Base-by-base conservation (phyloP, 2,329 filamentous ascomycete species). In the Trichoderma brevicompactum region DNA sequence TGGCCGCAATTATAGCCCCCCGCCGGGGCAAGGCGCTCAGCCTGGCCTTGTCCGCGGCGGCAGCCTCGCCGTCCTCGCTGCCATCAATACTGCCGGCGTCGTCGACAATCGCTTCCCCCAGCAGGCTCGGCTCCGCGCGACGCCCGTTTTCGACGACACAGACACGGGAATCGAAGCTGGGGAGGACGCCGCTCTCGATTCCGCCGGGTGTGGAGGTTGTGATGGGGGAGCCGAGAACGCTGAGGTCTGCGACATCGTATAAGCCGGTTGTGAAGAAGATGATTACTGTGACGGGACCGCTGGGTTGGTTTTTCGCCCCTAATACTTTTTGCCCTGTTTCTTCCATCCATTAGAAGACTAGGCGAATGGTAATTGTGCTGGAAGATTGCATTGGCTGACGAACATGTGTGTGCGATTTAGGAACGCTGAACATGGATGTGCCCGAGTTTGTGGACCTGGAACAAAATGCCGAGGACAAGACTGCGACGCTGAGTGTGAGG, bases 151-250 rank as follows among this genome's bases (percentile, higher is more conserved):
- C 91, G 65, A 89, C 87, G 48, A 90, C 92, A 49, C 75, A 87
- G 61, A 78, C 79, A 74, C 83, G 84, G 71, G 79, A 83, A 65
- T 97, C 94, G 50, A 95, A 97, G 83, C 90, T 99, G 68, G 95
- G 95, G 72, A 85, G 88, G 71, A 91, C 91, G 67, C 86, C 91
- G 28, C 85, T 97, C 61, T 89, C 92, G 63, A 83, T 97, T 38
- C 94, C 94, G 0, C 89, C 91, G 0, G 91, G 92, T 68, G 95
- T 99, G 65, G 90, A 90, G 59, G 83, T 99, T 48, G 80, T 86
- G 10, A 80, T 94, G 65, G 85, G 90, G 67, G 85, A 92, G 66
- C 85, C 88, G 4, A 79, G 77, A 61, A 73, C 82, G 36, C 80
- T 81, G 73, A 82, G 78, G 69, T 83, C 85, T 68, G 79, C 81